Evolutionary conservation across 2,329 filamentous ascomycete genomes (phyloP).

Genomic region (Aspergillus transmontanensis): DNA sequence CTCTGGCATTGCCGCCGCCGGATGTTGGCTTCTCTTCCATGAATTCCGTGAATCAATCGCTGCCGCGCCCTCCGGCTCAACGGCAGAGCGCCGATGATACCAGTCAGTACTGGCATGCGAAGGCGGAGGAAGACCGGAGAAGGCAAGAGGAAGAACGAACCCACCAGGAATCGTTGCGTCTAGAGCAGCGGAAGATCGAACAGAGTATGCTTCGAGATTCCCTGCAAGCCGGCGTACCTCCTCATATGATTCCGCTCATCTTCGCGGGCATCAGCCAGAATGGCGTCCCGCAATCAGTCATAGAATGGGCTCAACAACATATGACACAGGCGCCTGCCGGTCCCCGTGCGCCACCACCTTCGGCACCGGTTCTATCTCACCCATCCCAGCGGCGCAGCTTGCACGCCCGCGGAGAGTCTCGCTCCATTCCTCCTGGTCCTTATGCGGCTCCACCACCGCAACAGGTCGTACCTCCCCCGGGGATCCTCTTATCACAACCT

Average conservation of each 20-base stretch:
- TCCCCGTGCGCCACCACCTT: slow-evolving; percentile 25
- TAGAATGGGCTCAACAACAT: slow-evolving; percentile 71
- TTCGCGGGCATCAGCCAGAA: slow-evolving; percentile 73
- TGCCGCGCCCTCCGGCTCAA: slow-evolving; percentile 66
- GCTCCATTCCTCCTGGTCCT: slow-evolving; percentile 35
- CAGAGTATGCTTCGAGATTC: slow-evolving; percentile 72
- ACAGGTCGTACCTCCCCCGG: slow-evolving; percentile 18
- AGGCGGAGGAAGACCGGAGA: slow-evolving; percentile 67
- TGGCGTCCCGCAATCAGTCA: slow-evolving; percentile 58
- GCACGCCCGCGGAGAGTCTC: slow-evolving; percentile 23
- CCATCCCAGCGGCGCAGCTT: slow-evolving; percentile 24
- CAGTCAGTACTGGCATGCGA: slow-evolving; percentile 72
- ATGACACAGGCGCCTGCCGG: slow-evolving; percentile 47
- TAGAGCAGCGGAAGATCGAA: slow-evolving; percentile 74
- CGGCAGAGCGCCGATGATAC: slow-evolving; percentile 71
- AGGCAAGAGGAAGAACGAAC: slow-evolving; percentile 72
- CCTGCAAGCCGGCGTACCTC: slow-evolving; percentile 69
- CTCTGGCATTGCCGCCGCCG: slow-evolving; percentile 61
- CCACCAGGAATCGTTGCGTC: slow-evolving; percentile 62
- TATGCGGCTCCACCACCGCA: slow-evolving; percentile 30
- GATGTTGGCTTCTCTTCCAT: slow-evolving; percentile 28
- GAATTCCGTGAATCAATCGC: slow-evolving; percentile 50
- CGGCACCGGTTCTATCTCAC: slow-evolving; percentile 22
- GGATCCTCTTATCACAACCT: slow-evolving; percentile 28
- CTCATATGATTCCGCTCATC: slow-evolving; percentile 72